These are phyloP conservation scores for Thuja plicata DNA, from an alignment of 83 land plant genomes.

Conservation along the genomic window DNA sequence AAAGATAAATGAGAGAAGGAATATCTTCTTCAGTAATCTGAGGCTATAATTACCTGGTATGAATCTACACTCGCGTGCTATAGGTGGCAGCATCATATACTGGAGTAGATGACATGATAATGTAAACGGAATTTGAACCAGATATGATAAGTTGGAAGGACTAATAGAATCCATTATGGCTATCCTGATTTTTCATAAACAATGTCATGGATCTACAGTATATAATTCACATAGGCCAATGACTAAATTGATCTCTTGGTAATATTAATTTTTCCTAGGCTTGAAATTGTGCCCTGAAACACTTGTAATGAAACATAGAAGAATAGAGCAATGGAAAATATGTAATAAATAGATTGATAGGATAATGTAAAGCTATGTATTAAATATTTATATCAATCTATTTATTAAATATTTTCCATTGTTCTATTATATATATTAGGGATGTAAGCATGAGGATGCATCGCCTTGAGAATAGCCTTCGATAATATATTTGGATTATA, in stretches of 20 bases:
- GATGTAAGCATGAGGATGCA: too few species aligned
- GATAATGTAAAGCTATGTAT: too few species aligned
- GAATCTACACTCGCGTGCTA: background rate
- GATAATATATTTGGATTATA: too few species aligned
- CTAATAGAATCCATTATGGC: background rate
- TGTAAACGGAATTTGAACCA: background rate
- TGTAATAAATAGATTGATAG: background rate
- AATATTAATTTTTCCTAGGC: background rate
- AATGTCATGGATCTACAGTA: background rate
- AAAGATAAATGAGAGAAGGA: background rate
- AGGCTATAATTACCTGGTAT: background rate
- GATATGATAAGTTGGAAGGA: background rate
- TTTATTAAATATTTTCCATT: too few species aligned
- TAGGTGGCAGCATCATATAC: background rate
- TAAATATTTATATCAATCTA: too few species aligned
- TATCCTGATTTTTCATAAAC: background rate
- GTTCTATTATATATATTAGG: too few species aligned
- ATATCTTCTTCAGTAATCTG: background rate
- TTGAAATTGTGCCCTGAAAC: background rate
- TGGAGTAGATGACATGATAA: background rate
- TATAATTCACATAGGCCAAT: background rate
- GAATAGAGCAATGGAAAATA: background rate
- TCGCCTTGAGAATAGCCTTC: too few species aligned
- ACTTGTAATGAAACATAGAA: background rate
- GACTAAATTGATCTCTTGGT: background rate